These are phyloP conservation scores for Magnolia changhungtana DNA, from an alignment of 164 flowering plant species.

Conservation along the genomic window DNA sequence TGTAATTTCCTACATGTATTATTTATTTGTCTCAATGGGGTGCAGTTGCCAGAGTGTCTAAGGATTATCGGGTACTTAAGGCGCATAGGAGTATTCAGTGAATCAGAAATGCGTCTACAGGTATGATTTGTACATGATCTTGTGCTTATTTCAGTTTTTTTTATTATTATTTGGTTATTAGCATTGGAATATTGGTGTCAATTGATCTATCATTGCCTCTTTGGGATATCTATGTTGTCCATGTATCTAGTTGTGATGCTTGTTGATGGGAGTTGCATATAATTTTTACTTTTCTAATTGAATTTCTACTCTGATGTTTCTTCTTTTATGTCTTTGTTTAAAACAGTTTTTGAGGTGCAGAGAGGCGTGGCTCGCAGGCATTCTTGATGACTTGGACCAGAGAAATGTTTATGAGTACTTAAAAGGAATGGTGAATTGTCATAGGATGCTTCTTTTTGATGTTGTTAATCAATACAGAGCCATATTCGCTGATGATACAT, in stretches of 20 bases:
- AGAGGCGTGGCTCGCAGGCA: constrained; percentile 91
- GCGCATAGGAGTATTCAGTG: constrained; percentile 94
- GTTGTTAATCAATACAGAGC: constrained; percentile 98
- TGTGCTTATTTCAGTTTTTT: not conserved
- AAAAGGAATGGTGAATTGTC: constrained; percentile 86
- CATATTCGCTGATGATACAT: constrained; percentile 93
- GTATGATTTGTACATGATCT: constrained; percentile 24
- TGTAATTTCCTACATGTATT: not conserved
- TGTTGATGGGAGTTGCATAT: not conserved
- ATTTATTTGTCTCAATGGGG: not conserved
- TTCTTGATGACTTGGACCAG: constrained; percentile 94
- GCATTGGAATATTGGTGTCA: not conserved
- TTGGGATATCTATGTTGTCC: not conserved
- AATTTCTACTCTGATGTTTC: not conserved
- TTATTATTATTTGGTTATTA: not conserved
- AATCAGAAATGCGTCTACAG: constrained; percentile 94
- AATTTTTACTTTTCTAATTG: too few relatives aligned
- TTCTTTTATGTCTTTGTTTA: not conserved
- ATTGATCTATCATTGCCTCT: not conserved
- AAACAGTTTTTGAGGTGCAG: constrained; percentile 91
- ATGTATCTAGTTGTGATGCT: not conserved
- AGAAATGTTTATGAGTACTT: constrained; percentile 86
- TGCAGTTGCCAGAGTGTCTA: constrained; percentile 92
- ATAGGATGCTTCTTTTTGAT: constrained; percentile 90
- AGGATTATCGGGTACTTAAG: constrained; percentile 93